A percentile compares a stretch with the other conserved stretches of the same genome.
Conservation (phyloP, 176 grass and related monocot genomes). For the Pharus latifolius region DNA sequence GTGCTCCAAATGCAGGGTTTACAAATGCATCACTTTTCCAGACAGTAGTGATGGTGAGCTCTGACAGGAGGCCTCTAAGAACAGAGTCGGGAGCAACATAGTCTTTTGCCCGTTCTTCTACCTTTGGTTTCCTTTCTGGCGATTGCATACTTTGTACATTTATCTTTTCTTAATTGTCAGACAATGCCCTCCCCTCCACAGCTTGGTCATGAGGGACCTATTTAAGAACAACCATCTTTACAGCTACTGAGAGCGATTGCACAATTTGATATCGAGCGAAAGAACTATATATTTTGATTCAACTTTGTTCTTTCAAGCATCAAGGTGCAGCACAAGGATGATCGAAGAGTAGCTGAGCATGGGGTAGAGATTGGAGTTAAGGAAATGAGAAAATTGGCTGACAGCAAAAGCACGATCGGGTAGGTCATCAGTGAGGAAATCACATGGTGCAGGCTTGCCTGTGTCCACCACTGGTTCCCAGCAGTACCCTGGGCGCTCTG, state of each 20-base stretch:
- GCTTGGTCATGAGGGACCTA: neutral
- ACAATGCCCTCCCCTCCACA: neutral
- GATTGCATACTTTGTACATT: neutral
- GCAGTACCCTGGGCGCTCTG: conserved; percentile 39
- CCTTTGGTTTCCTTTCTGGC: neutral
- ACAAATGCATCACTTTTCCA: conserved; percentile 65
- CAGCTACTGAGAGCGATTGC: neutral
- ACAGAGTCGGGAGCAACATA: neutral
- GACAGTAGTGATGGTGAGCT: conserved; percentile 36
- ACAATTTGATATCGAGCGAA: neutral
- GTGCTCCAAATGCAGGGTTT: conserved; percentile 72
- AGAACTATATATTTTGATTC: neutral
- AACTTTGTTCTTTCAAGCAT: conserved; percentile 18
- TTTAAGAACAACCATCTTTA: neutral
- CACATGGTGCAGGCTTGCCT: conserved; percentile 57
- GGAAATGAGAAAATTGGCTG: conserved; percentile 56
- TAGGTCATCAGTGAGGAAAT: conserved; percentile 69
- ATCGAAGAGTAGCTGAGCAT: conserved; percentile 87
- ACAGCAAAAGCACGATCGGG: conserved; percentile 16
- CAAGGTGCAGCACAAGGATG: conserved; percentile 38
- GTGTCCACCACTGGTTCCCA: conserved; percentile 89
- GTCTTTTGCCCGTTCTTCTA: neutral
- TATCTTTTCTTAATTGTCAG: neutral
- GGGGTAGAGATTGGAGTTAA: conserved; percentile 70
- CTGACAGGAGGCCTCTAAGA: neutral